These are phyloP conservation scores for Croton laevigatus DNA, from an alignment of 441 rosid species.

Conservation along the genomic window DNA sequence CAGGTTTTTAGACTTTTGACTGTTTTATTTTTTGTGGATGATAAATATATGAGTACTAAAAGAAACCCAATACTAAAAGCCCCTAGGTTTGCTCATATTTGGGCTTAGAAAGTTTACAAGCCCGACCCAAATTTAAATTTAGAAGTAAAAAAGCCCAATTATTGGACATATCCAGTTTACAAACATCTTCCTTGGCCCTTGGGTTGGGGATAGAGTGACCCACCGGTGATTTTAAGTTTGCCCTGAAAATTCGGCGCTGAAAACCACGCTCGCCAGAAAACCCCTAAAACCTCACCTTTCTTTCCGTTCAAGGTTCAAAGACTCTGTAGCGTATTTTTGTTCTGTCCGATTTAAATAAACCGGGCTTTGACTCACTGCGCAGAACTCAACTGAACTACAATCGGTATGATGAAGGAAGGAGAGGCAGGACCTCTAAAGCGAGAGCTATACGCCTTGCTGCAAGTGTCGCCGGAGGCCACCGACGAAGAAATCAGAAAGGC, in stretches of 20 bases:
- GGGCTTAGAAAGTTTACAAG: too few species aligned
- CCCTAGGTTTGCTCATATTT: too few species aligned
- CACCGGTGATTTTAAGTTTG: neutral
- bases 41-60: too few species aligned
- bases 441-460: conserved; percentile 81
- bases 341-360: neutral
- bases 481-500: conserved; percentile 87
- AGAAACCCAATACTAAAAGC: too few species aligned
- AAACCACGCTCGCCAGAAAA: neutral
- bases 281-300: neutral
- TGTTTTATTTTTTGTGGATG: too few species aligned
- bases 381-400: neutral
- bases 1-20: too few species aligned
- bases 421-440: conserved; percentile 46
- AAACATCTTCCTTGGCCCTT: too few species aligned
- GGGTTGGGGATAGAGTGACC: neutral
- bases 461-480: conserved; percentile 88
- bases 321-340: neutral
- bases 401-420: conserved; percentile 15
- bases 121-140: too few species aligned
- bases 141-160: too few species aligned
- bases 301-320: neutral
- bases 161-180: too few species aligned
- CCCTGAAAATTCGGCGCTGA: neutral
- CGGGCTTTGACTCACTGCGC: neutral